Evolutionary conservation across 2,329 filamentous ascomycete species (phyloP).

Genomic region (Ophiostoma fasciatum): DNA sequence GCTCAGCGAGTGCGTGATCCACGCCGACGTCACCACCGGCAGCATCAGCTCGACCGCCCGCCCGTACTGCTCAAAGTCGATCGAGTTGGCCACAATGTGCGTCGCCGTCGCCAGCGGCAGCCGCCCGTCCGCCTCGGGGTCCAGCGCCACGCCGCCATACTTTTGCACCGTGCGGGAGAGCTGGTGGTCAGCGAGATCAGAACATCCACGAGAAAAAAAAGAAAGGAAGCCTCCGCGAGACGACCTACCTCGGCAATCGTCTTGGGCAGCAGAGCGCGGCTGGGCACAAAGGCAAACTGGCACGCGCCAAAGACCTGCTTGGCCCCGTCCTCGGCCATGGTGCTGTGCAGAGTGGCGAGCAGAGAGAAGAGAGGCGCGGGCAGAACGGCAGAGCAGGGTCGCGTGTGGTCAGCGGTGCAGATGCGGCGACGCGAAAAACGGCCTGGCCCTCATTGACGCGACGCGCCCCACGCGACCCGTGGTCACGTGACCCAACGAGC

Average conservation of each 20-base stretch:
- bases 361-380: neutral
- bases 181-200: constrained; percentile 15
- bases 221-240: neutral
- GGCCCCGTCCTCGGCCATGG: constrained; percentile 17
- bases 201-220: too few relatives aligned
- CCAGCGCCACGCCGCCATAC: constrained; percentile 35
- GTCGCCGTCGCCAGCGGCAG: constrained; percentile 33
- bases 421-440: too few relatives aligned
- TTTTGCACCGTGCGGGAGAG: constrained; percentile 27
- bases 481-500: too few relatives aligned
- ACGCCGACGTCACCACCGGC: constrained; percentile 67
- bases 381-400: neutral
- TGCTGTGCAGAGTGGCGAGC: neutral
- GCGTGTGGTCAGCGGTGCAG: too few relatives aligned
- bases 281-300: constrained; percentile 30
- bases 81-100: constrained; percentile 53
- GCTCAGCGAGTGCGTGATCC: constrained; percentile 58
- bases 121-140: constrained; percentile 32
- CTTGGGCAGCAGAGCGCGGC: constrained; percentile 24
- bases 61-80: constrained; percentile 82
- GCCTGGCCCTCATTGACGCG: too few relatives aligned
- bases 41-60: constrained; percentile 62
- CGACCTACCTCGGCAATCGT: constrained; percentile 25
- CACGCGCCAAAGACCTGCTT: constrained; percentile 27
- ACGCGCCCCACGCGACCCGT: too few relatives aligned